phyloP scores from a whole-genome alignment of 78 protist species.

The Dictyostelium brefeldianum region DNA sequence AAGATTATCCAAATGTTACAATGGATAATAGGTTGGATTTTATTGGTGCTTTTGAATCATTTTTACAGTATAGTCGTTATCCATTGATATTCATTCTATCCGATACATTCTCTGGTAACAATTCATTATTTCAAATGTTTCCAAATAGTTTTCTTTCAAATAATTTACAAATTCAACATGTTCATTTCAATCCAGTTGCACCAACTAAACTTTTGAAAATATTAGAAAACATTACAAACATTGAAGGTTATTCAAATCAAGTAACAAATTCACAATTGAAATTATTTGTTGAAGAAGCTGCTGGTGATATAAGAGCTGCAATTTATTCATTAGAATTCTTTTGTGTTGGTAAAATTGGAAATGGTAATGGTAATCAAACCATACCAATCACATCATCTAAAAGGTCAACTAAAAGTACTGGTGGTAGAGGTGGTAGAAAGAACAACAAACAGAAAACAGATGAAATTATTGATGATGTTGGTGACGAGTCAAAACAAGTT shows the following conservation, averaged over 20 bases:
- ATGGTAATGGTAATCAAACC: too few relatives aligned
- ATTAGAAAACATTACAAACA: not conserved
- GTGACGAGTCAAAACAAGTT: not conserved
- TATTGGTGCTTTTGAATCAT: not conserved
- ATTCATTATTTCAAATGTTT: slow-evolving; percentile 13
- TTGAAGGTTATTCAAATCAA: slow-evolving; percentile 20
- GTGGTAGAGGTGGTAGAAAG: not conserved
- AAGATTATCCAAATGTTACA: slow-evolving; percentile 51
- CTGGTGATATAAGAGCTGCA: slow-evolving; percentile 73
- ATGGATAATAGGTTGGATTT: not conserved
- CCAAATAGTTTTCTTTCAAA: not conserved
- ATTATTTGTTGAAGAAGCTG: slow-evolving; percentile 34
- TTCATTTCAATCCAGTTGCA: slow-evolving; percentile 34
- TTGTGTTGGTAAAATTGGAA: slow-evolving; percentile 31
- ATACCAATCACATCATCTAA: not conserved
- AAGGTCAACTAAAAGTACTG: not conserved
- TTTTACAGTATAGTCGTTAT: not conserved
- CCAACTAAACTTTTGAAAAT: slow-evolving; percentile 28
- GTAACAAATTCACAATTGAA: slow-evolving; percentile 2
- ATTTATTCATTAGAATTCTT: slow-evolving; percentile 51
- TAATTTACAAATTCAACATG: not conserved
- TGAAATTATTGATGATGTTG: not conserved
- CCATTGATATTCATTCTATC: slow-evolving; percentile 46
- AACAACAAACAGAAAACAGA: not conserved
- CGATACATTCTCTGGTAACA: slow-evolving; percentile 24